Evolutionary conservation across 2,329 filamentous ascomycete genomes (phyloP).

Genomic region (Coniochaeta hoffmannii): DNA sequence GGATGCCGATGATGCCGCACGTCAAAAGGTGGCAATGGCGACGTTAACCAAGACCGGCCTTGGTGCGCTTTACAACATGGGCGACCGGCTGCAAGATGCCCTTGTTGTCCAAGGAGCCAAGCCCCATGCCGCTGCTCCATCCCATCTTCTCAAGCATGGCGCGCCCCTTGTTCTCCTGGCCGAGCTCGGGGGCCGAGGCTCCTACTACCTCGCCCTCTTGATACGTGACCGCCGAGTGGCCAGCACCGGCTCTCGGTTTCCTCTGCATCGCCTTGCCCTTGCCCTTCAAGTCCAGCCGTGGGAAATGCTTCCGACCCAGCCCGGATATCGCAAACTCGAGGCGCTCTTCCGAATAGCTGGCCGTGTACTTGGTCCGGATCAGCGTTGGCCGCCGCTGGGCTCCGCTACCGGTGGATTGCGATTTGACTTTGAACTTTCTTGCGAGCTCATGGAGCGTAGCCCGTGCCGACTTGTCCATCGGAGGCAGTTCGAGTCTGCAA

Average conservation of each 20-base stretch:
- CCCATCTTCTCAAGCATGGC: constrained; percentile 96
- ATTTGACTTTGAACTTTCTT: constrained; percentile 67
- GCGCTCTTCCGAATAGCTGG: constrained; percentile 48
- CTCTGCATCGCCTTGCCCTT: constrained; percentile 17
- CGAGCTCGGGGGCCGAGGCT: constrained; percentile 75
- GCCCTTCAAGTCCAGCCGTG: constrained; percentile 36
- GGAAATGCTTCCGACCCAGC: constrained; percentile 48
- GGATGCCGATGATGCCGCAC: background rate
- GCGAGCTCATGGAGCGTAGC: constrained; percentile 77
- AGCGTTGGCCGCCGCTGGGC: constrained; percentile 68
- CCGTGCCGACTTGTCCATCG: constrained; percentile 73
- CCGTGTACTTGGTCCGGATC: constrained; percentile 64
- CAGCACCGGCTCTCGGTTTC: constrained; percentile 12
- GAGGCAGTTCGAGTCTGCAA: constrained; percentile 63
- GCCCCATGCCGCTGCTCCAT: constrained; percentile 78
- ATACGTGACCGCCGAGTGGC: constrained; percentile 45
- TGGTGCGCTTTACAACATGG: constrained; percentile 80
- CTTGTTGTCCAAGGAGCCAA: constrained; percentile 77
- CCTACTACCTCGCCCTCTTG: constrained; percentile 86
- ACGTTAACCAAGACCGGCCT: constrained; percentile 67
- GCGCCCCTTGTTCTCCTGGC: constrained; percentile 73
- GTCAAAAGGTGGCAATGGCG: constrained; percentile 6
- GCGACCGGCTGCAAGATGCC: constrained; percentile 81
- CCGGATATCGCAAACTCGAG: constrained; percentile 40
- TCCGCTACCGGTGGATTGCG: constrained; percentile 72